Percentiles rank a stretch among this genome's conserved stretches.
Conservation (phyloP, 768 basidiomycete genomes). For the Boletus eberwhitei region DNA sequence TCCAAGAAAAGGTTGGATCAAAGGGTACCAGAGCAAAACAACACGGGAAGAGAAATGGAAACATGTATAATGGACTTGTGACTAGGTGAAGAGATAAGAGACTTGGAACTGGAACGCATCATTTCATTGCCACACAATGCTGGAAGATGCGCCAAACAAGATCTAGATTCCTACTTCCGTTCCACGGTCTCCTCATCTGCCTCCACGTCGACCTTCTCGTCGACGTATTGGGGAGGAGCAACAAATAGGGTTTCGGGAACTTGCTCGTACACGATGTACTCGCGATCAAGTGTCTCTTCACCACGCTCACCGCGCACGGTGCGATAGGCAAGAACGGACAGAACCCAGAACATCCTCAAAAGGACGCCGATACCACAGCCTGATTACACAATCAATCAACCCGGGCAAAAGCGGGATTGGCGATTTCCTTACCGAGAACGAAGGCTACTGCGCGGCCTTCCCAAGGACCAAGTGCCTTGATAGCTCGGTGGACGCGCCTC, state of each 20-base stretch:
- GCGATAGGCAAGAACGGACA: slow-evolving; percentile 60
- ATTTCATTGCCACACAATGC: background rate
- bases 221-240: slow-evolving; percentile 57
- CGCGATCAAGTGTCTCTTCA: slow-evolving; percentile 40
- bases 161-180: slow-evolving; percentile 12
- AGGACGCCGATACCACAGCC: slow-evolving; percentile 86
- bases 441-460: slow-evolving; percentile 82
- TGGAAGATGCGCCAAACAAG: background rate
- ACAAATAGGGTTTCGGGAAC: slow-evolving; percentile 46
- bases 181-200: slow-evolving; percentile 9
- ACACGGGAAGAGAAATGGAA: slow-evolving; percentile 1
- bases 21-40: slow-evolving; percentile 1
- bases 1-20: background rate
- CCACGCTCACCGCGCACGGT: slow-evolving; percentile 45
- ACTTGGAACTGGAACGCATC: background rate
- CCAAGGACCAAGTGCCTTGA: slow-evolving; percentile 74
- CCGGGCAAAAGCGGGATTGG: background rate
- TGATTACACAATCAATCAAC: slow-evolving; percentile 22
- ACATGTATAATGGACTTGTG: slow-evolving; percentile 5
- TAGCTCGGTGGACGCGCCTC: slow-evolving; percentile 57
- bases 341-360: slow-evolving; percentile 75
- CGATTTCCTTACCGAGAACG: slow-evolving; percentile 58
- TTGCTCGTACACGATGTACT: slow-evolving; percentile 43
- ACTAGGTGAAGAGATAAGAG: slow-evolving; percentile 2
- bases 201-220: slow-evolving; percentile 45